These are phyloP conservation scores for Oehlia diaphana DNA, from an alignment of 192 early-diverging fungal genomes.

Conservation along the genomic window DNA sequence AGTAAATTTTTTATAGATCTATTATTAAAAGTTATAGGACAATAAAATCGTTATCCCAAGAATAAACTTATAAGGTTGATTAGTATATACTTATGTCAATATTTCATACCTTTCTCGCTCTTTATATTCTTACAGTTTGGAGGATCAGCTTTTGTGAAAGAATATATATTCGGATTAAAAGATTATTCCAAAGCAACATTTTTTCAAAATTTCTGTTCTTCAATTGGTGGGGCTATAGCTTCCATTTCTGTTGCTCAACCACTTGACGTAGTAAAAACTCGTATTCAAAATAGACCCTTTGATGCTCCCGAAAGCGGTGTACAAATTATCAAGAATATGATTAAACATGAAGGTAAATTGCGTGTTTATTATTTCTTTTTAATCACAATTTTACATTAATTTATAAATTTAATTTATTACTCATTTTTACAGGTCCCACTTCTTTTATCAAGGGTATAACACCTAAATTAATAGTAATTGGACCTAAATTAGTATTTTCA, in stretches of 20 bases:
- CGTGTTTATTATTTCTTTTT: not conserved
- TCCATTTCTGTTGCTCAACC: slow-evolving; percentile 94
- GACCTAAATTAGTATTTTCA: slow-evolving; percentile 97
- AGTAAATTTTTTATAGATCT: slow-evolving; percentile 17
- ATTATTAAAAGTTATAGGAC: not conserved
- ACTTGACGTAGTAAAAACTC: slow-evolving; percentile 98
- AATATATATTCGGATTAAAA: slow-evolving; percentile 84
- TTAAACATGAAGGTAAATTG: slow-evolving; percentile 84
- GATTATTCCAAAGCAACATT: slow-evolving; percentile 98
- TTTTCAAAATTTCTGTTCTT: slow-evolving; percentile 95
- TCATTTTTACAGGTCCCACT: slow-evolving; percentile 27
- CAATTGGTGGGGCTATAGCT: slow-evolving; percentile 94
- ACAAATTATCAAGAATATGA: slow-evolving; percentile 85
- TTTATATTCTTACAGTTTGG: slow-evolving; percentile 55
- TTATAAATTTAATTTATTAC: not conserved
- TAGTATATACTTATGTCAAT: not conserved
- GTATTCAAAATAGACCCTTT: slow-evolving; percentile 92
- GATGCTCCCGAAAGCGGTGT: slow-evolving; percentile 86
- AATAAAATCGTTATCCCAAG: too few relatives aligned
- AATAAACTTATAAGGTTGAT: too few relatives aligned
- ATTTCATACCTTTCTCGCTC: not conserved
- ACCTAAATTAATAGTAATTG: slow-evolving; percentile 84
- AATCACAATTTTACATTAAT: not conserved
- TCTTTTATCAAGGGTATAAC: slow-evolving; percentile 97
- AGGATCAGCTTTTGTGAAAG: slow-evolving; percentile 92